phyloP scores from a whole-genome alignment of 1,284 basidiomycete genomes.

The Tilletiaria anomala region DNA sequence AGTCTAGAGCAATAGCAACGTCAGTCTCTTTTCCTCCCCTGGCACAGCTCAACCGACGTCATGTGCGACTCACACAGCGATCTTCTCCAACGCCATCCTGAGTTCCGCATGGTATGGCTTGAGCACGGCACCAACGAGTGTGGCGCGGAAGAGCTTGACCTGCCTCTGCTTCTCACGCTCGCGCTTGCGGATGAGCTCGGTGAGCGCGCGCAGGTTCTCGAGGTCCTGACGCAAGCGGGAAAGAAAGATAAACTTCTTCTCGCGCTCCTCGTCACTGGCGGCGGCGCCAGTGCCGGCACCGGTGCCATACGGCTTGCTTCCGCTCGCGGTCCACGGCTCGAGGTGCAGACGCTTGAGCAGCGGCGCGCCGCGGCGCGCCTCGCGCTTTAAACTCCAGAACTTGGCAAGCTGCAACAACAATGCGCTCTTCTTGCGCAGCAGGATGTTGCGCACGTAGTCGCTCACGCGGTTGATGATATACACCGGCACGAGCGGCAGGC shows the following conservation, averaged over 20 bases:
- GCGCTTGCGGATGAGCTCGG: slow-evolving; percentile 60
- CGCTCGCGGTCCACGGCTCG: slow-evolving; percentile 48
- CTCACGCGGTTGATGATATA: slow-evolving; percentile 54
- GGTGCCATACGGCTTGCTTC: neutral
- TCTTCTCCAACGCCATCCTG: slow-evolving; percentile 54
- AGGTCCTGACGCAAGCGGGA: slow-evolving; percentile 63
- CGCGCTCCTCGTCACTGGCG: too few species aligned
- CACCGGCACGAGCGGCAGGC: slow-evolving; percentile 46
- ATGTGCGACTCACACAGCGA: slow-evolving; percentile 55
- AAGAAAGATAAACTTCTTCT: slow-evolving; percentile 54
- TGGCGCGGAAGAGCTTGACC: slow-evolving; percentile 54
- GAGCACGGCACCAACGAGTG: slow-evolving; percentile 51
- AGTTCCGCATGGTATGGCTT: slow-evolving; percentile 52
- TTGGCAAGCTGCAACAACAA: slow-evolving; percentile 66
- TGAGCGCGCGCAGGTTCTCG: slow-evolving; percentile 56
- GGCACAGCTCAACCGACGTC: too few species aligned
- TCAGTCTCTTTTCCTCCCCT: neutral
- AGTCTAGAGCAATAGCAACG: too few species aligned
- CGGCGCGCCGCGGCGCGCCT: slow-evolving; percentile 80
- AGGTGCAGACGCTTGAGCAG: slow-evolving; percentile 83
- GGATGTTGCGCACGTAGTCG: slow-evolving; percentile 60
- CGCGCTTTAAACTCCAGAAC: slow-evolving; percentile 95
- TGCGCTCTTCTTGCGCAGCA: slow-evolving; percentile 59
- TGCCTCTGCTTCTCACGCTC: slow-evolving; percentile 71
- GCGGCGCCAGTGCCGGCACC: too few species aligned